Evolutionary conservation across 495 filamentous ascomycete species (phyloP).

Genomic region (Aspergillus diversus): DNA sequence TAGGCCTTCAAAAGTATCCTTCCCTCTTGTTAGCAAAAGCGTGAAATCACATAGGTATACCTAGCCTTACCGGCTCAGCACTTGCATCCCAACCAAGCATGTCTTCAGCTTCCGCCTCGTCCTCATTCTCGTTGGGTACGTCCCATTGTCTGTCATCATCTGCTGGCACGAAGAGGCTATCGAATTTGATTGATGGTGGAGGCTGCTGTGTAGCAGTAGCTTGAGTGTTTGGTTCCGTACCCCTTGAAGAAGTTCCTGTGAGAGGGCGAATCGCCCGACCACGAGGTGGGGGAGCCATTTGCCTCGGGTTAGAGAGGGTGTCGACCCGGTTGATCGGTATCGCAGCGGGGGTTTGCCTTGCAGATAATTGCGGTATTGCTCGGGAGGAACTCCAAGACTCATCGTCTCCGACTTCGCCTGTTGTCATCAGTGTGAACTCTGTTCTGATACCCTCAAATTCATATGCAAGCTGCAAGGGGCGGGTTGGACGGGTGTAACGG

Average conservation of each 20-base stretch:
- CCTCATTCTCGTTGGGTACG: slow-evolving; percentile 73
- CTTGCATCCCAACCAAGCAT: slow-evolving; percentile 82
- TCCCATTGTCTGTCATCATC: slow-evolving; percentile 83
- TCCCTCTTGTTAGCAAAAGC: slow-evolving; percentile 20
- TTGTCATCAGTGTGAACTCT: slow-evolving; percentile 94
- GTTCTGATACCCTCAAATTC: slow-evolving; percentile 71
- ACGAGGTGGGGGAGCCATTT: slow-evolving; percentile 30
- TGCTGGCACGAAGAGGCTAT: slow-evolving; percentile 77
- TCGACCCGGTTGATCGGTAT: slow-evolving; percentile 23
- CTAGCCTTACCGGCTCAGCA: slow-evolving; percentile 46
- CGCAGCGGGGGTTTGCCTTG: slow-evolving; percentile 35
- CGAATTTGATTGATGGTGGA: slow-evolving; percentile 64
- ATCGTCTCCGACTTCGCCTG: slow-evolving; percentile 68
- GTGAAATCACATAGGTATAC: slow-evolving; percentile 15
- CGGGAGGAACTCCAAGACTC: slow-evolving; percentile 39
- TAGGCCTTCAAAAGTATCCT: slow-evolving; percentile 40
- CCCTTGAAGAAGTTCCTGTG: slow-evolving; percentile 37
- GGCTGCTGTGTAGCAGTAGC: slow-evolving; percentile 43
- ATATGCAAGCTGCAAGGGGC: slow-evolving; percentile 84
- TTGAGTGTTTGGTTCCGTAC: slow-evolving; percentile 29
- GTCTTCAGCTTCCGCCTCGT: slow-evolving; percentile 65
- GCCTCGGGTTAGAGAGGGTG: slow-evolving; percentile 15
- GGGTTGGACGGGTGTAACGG: slow-evolving; percentile 77
- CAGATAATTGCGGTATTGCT: slow-evolving; percentile 39
- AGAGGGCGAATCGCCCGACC: slow-evolving; percentile 40